Evolutionary conservation across 441 rosid species (phyloP), one percentile per base, ranked within the genome.

Genomic region (Aleurites moluccanus): DNA sequence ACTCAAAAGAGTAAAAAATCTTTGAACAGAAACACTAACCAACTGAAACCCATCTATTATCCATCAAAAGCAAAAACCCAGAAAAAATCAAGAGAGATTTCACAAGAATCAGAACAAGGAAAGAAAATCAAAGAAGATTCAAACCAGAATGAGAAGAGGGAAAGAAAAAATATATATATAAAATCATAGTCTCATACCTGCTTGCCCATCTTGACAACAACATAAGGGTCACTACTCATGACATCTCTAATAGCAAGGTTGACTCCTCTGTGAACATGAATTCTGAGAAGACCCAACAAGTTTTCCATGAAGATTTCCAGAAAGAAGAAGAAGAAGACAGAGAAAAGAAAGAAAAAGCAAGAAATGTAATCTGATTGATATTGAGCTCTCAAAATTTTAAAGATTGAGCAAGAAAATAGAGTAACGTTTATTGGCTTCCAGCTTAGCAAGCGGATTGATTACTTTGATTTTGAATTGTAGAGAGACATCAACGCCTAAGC

Each of bases 191-290:
- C 40, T 38, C 40, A 6, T 40, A 76, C 98, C 93, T 95, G 97
- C 50, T 83, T 84, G 75, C 86, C 98, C 91, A 91, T 79, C 84
- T 82, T 86, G 87, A 91, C 88, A 55, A 92, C 85, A 74, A 91
- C 88, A 79, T 95, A 93, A 69, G 99, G 99, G 69, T 95, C 99
- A 75, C 98, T 95, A 66, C 88, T 89, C 16, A 78, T 76, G 55
- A 89, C 88, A 73, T 95, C 98, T 30, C 99, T 91, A 50, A 93
- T 83, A 70, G 98, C 99, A 62, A 95, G 93, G 79, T 93, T 88
- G 42, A 87, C 83, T 25, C 97, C 99, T 27, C 91, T 90, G 72
- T 76, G 82, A 68, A 95, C 84, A 44, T 87, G 93, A 75, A 93
- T 85, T 75, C 95, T 79, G 21, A 95, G 93, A 44, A 95, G 89